Evolutionary conservation across 2,329 filamentous ascomycete genomes (phyloP), one percentile per base, ranked within the genome.

Genomic region (Didymosphaeria variabile): DNA sequence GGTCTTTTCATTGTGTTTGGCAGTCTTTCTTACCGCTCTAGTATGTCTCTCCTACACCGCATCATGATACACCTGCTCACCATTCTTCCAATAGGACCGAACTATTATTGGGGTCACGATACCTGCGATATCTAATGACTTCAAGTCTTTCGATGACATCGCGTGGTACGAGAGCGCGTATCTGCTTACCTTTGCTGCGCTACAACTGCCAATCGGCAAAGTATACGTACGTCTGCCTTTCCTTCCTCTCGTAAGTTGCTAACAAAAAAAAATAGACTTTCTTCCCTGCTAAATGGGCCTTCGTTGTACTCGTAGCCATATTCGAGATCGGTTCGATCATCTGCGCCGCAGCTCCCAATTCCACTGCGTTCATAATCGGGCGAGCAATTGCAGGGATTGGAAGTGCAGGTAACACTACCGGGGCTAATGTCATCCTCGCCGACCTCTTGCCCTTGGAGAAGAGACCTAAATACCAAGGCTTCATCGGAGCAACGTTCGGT

Each of bases 301-400:
- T 40, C 38, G n/a, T 40, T 19, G 17, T 17, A n/a, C 38, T 40
- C 38, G 15, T 40, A 40, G 4, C 15, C 17, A 40, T 83, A 40
- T 83, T 83, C 60, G 80, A 83, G 59, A n/a, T 79, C 17, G 81
- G 80, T 1, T 77, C 70, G 12, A 63, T 79, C 12, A 69, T 83
- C 21, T 72, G 69, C 47, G 80, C 42, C 6, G 81, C 83, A 4
- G 71, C 68, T 8, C 81, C 81, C 1, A 81, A 73, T 50, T 81
- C 79, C 13, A 71, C 60, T 5, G 77, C 79, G 8, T 70, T 85
- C 31, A 83, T 85, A 55, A 67, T 83, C 29, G 83, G 83, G 0
- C 73, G 83, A 50, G 81, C 81, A 0, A 71, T 85, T n/a, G 76
- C 82, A 13, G 21, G 32, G 1, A 34, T 55, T 9, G 38, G 38